Evolutionary conservation across 2,329 filamentous ascomycete genomes (phyloP).

Genomic region (Diaporthe sp.): DNA sequence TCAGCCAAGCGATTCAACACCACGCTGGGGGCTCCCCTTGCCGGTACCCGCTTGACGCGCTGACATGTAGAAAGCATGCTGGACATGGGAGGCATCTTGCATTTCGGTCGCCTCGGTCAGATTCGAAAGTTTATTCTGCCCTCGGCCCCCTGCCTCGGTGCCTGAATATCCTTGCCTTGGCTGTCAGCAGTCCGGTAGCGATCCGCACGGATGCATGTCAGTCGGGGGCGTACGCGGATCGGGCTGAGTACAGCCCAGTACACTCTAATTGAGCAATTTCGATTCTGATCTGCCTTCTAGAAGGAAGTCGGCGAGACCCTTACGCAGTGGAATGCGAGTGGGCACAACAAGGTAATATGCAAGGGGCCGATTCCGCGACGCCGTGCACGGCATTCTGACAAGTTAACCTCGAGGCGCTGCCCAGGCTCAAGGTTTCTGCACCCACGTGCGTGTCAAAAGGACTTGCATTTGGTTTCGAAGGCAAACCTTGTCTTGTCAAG

Average conservation of each 20-base stretch:
- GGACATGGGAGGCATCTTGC: constrained; percentile 18
- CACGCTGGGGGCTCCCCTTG: constrained; percentile 6
- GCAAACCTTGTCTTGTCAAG: constrained; percentile 27
- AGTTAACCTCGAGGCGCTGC: constrained; percentile 9
- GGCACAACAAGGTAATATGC: background rate
- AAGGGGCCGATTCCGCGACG: constrained; percentile 26
- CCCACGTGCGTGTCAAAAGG: constrained; percentile 31
- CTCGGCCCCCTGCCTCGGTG: constrained; percentile 19
- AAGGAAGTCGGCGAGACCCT: constrained; percentile 26
- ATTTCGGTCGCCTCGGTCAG: constrained; percentile 29
- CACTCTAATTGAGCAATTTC: constrained; percentile 28
- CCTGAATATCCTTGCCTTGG: constrained; percentile 27
- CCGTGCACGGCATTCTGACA: constrained; percentile 18
- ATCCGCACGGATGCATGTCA: constrained; percentile 11
- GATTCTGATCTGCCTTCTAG: constrained; percentile 33
- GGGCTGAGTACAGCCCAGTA: constrained; percentile 24
- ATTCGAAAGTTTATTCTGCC: constrained; percentile 22
- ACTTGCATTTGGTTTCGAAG: constrained; percentile 30
- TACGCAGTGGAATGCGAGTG: background rate
- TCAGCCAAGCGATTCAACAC: constrained; percentile 13
- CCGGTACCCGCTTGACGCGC: constrained; percentile 9
- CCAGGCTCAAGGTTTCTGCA: constrained; percentile 12
- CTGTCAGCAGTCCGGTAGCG: constrained; percentile 17
- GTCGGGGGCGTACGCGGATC: constrained; percentile 19
- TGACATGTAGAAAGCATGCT: background rate